Evolutionary conservation across 1,284 basidiomycete species (phyloP).

Genomic region (Pseudozyma hubeiensis): DNA sequence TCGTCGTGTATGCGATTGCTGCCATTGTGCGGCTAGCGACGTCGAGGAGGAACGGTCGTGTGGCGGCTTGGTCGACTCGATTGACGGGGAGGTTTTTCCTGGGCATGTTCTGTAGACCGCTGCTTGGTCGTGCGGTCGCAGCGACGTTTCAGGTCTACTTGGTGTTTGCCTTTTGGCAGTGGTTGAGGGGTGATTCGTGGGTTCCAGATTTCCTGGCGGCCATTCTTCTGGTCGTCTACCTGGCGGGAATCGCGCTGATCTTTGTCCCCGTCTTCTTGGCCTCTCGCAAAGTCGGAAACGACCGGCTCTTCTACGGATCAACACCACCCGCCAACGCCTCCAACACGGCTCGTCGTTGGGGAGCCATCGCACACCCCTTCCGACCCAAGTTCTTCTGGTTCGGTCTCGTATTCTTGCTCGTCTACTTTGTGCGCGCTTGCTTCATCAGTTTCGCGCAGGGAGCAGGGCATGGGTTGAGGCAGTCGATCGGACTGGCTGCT

Average conservation of each 20-base stretch:
- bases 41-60: constrained; percentile 14
- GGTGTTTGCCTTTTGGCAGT: constrained; percentile 66
- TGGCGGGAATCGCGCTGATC: constrained; percentile 41
- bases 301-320: constrained; percentile 53
- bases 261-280: constrained; percentile 51
- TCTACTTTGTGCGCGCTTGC: constrained; percentile 57
- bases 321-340: constrained; percentile 47
- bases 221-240: constrained; percentile 46
- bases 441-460: constrained; percentile 63
- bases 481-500: constrained; percentile 63
- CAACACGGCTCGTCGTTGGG: constrained; percentile 39
- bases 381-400: constrained; percentile 62
- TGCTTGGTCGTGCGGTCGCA: constrained; percentile 38
- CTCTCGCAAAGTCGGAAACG: constrained; percentile 25
- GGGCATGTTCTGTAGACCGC: constrained; percentile 41
- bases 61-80: constrained; percentile 25
- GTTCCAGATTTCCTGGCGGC: constrained; percentile 61
- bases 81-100: constrained; percentile 28
- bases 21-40: constrained; percentile 33
- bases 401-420: constrained; percentile 52
- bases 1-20: constrained; percentile 40
- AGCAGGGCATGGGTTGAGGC: constrained; percentile 50
- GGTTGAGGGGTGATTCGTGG: constrained; percentile 60
- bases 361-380: constrained; percentile 59
- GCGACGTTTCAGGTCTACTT: constrained; percentile 46